Percentiles rank a stretch among this genome's conserved stretches.
phyloP scores from a whole-genome alignment of 2,329 filamentous ascomycete genomes.

The Penicillium griseofulvum region DNA sequence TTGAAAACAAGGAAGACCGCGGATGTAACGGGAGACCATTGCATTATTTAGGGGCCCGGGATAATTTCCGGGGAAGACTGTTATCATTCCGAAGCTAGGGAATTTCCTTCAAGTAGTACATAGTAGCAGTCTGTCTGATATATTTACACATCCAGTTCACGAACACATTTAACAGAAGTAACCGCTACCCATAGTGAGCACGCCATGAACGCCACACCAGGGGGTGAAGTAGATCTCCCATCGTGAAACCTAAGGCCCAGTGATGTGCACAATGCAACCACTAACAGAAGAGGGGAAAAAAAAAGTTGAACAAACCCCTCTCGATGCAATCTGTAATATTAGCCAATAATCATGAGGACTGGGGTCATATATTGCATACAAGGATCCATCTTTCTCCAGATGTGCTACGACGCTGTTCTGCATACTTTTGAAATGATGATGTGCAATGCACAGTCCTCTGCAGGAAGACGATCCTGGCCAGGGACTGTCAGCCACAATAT shows the following conservation, averaged over 20 bases:
- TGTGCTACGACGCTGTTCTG: constrained; percentile 5
- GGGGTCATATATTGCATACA: constrained; percentile 1
- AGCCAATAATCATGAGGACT: constrained; percentile 5
- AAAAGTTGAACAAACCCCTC: neutral
- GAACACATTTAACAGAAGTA: neutral
- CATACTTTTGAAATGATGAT: constrained; percentile 15
- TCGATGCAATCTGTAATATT: neutral
- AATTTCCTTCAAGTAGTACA: neutral
- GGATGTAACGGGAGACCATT: constrained; percentile 3
- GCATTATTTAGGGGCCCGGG: neutral
- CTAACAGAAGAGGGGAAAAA: constrained; percentile 4
- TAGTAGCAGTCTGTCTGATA: neutral
- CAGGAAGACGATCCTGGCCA: constrained; percentile 2
- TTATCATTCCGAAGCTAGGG: neutral
- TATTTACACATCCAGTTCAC: neutral
- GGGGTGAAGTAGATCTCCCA: constrained; percentile 15
- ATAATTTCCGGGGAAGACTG: constrained; percentile 5
- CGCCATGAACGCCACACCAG: constrained; percentile 19
- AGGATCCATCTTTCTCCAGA: constrained; percentile 5
- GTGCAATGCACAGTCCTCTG: constrained; percentile 17
- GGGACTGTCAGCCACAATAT: constrained; percentile 7
- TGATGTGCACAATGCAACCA: constrained; percentile 21
- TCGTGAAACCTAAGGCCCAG: constrained; percentile 16
- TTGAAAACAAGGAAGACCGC: neutral
- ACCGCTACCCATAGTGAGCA: constrained; percentile 10